These are phyloP conservation scores for Aspergillus incahuasiensis DNA, from an alignment of 495 filamentous ascomycete species.

Conservation along the genomic window DNA sequence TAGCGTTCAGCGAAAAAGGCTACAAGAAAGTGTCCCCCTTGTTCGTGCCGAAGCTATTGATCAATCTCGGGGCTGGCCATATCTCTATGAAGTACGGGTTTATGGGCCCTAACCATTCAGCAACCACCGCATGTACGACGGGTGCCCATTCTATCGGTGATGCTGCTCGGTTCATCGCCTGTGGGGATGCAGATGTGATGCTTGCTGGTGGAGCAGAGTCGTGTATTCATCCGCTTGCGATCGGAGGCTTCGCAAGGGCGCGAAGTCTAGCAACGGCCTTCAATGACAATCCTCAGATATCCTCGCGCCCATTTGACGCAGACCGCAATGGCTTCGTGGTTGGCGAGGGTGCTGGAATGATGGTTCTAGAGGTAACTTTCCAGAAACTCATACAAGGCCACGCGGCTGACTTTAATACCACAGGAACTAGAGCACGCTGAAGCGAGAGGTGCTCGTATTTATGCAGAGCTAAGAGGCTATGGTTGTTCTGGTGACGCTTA, in stretches of 20 bases:
- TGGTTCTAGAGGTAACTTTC: slow-evolving; percentile 67
- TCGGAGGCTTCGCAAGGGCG: slow-evolving; percentile 85
- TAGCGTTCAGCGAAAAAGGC: slow-evolving; percentile 71
- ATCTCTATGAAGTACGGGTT: slow-evolving; percentile 92
- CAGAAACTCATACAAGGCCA: neutral
- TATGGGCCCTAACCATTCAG: slow-evolving; percentile 85
- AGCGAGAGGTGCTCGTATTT: slow-evolving; percentile 70
- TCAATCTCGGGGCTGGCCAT: slow-evolving; percentile 92
- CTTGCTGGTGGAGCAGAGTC: slow-evolving; percentile 90
- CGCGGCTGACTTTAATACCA: neutral
- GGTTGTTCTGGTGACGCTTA: slow-evolving; percentile 82
- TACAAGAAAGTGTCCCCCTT: slow-evolving; percentile 89
- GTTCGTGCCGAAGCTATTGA: slow-evolving; percentile 87
- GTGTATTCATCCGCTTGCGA: slow-evolving; percentile 90
- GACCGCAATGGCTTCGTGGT: slow-evolving; percentile 84
- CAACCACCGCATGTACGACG: slow-evolving; percentile 91
- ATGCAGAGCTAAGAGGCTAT: slow-evolving; percentile 87
- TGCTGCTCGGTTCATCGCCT: slow-evolving; percentile 82
- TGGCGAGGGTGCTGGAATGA: slow-evolving; percentile 82
- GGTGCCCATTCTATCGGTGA: slow-evolving; percentile 93
- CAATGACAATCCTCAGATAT: slow-evolving; percentile 66
- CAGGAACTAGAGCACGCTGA: slow-evolving; percentile 84
- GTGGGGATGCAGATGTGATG: slow-evolving; percentile 91
- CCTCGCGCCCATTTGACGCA: slow-evolving; percentile 86
- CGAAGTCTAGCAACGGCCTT: slow-evolving; percentile 76